Conservation (phyloP, 2,329 filamentous ascomycete species). For the Trichoderma koningii region DNA sequence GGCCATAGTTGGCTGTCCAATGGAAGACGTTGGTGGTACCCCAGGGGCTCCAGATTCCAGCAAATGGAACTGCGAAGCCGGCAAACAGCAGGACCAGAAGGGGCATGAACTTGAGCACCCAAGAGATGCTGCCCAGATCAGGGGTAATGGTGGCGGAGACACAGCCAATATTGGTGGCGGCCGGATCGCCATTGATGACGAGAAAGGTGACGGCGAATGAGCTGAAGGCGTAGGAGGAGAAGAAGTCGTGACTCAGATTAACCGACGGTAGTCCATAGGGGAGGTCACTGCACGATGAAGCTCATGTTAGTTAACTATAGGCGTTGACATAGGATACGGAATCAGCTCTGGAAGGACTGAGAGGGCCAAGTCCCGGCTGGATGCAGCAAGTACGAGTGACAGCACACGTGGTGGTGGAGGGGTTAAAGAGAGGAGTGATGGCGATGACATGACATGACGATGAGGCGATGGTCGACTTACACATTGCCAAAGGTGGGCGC, state of each 20-base stretch:
- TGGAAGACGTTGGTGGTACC: conserved; percentile 86
- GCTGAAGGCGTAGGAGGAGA: conserved; percentile 81
- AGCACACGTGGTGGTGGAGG: background rate
- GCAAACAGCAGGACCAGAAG: conserved; percentile 77
- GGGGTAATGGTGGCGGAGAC: conserved; percentile 83
- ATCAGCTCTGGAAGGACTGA: background rate
- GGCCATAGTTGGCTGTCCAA: conserved; percentile 97
- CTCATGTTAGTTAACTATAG: background rate
- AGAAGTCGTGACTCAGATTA: conserved; percentile 71
- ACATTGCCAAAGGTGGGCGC: conserved; percentile 64
- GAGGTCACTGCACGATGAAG: conserved; percentile 36
- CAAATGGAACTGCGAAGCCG: conserved; percentile 78
- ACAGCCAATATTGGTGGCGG: conserved; percentile 70
- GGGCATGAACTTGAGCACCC: conserved; percentile 73
- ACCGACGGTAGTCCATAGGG: conserved; percentile 67
- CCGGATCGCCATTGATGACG: conserved; percentile 72
- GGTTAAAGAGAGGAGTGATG: background rate
- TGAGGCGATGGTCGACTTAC: conserved; percentile 40
- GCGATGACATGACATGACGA: background rate
- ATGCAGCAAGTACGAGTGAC: background rate
- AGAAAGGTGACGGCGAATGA: conserved; percentile 74
- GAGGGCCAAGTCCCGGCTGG: background rate
- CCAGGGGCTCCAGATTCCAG: conserved; percentile 90
- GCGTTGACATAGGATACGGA: background rate
- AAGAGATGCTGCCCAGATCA: conserved; percentile 70